phyloP scores from a whole-genome alignment of 495 filamentous ascomycete genomes.

The Pyrenula aspistea region DNA sequence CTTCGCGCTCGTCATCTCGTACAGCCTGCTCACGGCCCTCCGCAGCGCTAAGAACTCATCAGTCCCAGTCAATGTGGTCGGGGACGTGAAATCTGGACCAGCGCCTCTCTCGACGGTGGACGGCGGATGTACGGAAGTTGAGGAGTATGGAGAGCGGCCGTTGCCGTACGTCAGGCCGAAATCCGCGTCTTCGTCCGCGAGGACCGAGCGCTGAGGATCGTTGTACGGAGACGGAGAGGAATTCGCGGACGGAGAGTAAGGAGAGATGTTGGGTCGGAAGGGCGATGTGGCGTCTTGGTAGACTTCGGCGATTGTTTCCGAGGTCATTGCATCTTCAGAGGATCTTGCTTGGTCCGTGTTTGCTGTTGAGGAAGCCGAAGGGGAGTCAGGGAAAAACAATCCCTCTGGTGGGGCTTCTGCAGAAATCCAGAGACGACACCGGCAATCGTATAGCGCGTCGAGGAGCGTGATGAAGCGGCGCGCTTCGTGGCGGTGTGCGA shows the following conservation, averaged over 20 bases:
- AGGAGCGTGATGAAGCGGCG: slow-evolving; percentile 59
- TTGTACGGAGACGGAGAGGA: slow-evolving; percentile 15
- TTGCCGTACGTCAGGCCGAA: slow-evolving; percentile 16
- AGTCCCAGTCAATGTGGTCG: slow-evolving; percentile 51
- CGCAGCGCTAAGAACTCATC: slow-evolving; percentile 65
- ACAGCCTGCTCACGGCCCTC: slow-evolving; percentile 51
- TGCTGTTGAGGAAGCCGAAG: slow-evolving; percentile 1
- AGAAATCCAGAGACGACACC: slow-evolving; percentile 48
- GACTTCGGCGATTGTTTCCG: slow-evolving; percentile 57
- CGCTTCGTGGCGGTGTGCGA: slow-evolving; percentile 57
- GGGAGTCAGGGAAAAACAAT: slow-evolving; percentile 64
- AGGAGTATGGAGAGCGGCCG: slow-evolving; percentile 3
- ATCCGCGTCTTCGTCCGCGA: slow-evolving; percentile 20
- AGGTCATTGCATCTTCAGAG: slow-evolving; percentile 24
- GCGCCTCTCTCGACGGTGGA: not conserved
- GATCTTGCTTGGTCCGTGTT: not conserved
- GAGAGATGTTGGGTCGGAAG: slow-evolving; percentile 60
- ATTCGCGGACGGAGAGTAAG: slow-evolving; percentile 25
- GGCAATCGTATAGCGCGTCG: slow-evolving; percentile 59
- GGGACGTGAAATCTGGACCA: slow-evolving; percentile 33
- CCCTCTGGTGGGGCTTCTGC: slow-evolving; percentile 48
- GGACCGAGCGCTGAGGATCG: slow-evolving; percentile 12
- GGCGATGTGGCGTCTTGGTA: slow-evolving; percentile 58
- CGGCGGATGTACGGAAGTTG: no score
- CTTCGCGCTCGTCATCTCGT: slow-evolving; percentile 49